Conservation (phyloP, 2,329 filamentous ascomycete genomes). For the Neofusicoccum cordaticola region DNA sequence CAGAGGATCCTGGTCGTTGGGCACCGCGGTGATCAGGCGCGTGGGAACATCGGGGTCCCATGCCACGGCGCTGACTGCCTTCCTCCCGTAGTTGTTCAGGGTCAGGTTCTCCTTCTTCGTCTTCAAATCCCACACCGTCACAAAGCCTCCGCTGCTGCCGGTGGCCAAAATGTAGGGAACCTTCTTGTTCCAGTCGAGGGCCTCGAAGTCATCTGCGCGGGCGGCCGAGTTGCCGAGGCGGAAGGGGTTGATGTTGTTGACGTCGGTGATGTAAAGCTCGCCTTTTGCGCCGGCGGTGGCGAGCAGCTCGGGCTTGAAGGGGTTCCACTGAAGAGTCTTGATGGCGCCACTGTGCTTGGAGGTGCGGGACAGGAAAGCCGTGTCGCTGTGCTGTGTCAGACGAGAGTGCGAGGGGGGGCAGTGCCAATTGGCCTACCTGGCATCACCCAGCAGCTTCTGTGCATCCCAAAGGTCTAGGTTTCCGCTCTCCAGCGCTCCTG, state of each 20-base stretch:
- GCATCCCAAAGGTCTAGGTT: conserved; percentile 93
- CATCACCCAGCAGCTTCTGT: conserved; percentile 58
- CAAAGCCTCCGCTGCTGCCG: conserved; percentile 87
- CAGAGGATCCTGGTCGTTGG: conserved; percentile 81
- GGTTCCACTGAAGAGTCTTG: conserved; percentile 96
- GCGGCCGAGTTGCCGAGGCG: conserved; percentile 83
- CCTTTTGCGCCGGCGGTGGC: conserved; percentile 92
- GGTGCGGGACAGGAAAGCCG: conserved; percentile 76
- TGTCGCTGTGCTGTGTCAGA: conserved; percentile 51
- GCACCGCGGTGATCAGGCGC: conserved; percentile 87
- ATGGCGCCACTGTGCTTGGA: conserved; percentile 89
- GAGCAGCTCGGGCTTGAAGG: conserved; percentile 82
- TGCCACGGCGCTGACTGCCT: conserved; percentile 89
- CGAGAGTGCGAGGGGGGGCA: not conserved
- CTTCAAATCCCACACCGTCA: conserved; percentile 98
- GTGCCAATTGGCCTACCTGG: conserved; percentile 40
- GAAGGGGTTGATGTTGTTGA: conserved; percentile 89
- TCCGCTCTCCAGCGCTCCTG: conserved; percentile 91
- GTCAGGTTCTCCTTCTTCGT: conserved; percentile 96
- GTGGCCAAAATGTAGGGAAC: conserved; percentile 95
- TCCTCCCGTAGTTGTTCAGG: conserved; percentile 83
- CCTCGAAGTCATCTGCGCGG: conserved; percentile 91
- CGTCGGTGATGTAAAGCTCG: conserved; percentile 92
- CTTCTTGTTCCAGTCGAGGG: conserved; percentile 97
- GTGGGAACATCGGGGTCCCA: conserved; percentile 96